Evolutionary conservation across 2,329 filamentous ascomycete genomes (phyloP), one percentile per base, ranked within the genome.

Genomic region (Cercospora sesami): DNA sequence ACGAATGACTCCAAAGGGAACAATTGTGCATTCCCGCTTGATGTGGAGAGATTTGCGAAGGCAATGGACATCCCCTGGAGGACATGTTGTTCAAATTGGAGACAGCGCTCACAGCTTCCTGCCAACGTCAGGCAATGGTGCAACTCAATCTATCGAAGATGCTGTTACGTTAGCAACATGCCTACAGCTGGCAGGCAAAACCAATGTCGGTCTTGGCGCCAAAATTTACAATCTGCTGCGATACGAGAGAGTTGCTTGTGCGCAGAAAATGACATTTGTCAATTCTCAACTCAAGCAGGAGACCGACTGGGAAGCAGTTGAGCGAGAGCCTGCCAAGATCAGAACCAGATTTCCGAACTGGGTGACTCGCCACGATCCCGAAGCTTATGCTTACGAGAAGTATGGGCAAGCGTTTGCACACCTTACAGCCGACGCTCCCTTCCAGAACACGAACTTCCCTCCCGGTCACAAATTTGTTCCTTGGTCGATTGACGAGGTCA

Each of bases 61-160:
- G 0, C 84, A 79, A 77, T 87, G 85, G 85, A 80, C 86, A 0
- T 84, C 82, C 0, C 76, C 77, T n/a, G 82, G 82, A 64, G 82
- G 83, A 42, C 79, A 81, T 51, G 84, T 86, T 63, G 83, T 81
- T 1, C 76, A 86, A 30, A 77, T 86, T 1, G 85, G 85, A 1
- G 85, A 87, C 71, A 83, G 83, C 57, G 86, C 84, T 61, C 85
- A 87, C 71, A 81, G 85, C 0, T 85, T 86, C 73, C 73, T 87
- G 6, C 85, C 85, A 0, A 86, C 84, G 0, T 83, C 81, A 64
- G 83, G 84, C 0, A 84, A 86, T 68, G 85, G 85, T 1, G 84
- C 84, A 0, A 83, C 83, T 51, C 84, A 86, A 74, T 84, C 85
- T 0, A 82, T 84, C 21, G 85, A 86, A 76, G 86, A 85, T 72